Conservation (phyloP, 768 basidiomycete genomes). For the Hericium rajendrae region DNA sequence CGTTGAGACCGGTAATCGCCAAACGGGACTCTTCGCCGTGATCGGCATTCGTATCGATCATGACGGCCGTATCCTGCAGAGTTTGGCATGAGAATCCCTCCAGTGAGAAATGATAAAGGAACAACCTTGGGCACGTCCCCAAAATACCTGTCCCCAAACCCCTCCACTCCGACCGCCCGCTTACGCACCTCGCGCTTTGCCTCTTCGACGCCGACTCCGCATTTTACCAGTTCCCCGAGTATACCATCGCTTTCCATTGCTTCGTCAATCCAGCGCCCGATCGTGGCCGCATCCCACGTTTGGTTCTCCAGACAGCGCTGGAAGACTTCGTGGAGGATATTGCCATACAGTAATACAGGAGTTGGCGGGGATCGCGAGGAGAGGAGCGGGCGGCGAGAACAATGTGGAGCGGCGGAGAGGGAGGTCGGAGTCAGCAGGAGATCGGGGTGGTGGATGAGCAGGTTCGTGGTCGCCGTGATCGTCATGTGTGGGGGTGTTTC, state of each 20-base stretch:
- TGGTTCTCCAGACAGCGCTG: conserved; percentile 61
- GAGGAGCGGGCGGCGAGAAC: conserved; percentile 81
- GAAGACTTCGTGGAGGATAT: conserved; percentile 86
- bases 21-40: conserved; percentile 43
- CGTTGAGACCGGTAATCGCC: conserved; percentile 68
- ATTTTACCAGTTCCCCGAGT: conserved; percentile 53
- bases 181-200: conserved; percentile 53
- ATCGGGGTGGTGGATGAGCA: conserved; percentile 88
- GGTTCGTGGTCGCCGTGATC: conserved; percentile 53
- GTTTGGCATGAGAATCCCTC: too few species aligned
- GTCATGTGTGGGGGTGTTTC: conserved; percentile 29
- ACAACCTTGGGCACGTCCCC: conserved; percentile 37
- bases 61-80: conserved; percentile 47
- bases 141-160: conserved; percentile 62
- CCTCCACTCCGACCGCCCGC: conserved; percentile 54
- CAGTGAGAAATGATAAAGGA: neutral
- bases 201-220: conserved; percentile 48
- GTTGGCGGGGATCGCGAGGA: conserved; percentile 54
- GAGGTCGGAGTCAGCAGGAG: conserved; percentile 85
- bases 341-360: conserved; percentile 80
- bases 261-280: conserved; percentile 50
- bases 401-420: conserved; percentile 74
- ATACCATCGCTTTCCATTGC: conserved; percentile 34
- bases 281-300: conserved; percentile 54
- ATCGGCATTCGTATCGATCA: conserved; percentile 57